These are phyloP conservation scores for Knoxia roxburghii DNA, from an alignment of 257 asterid species.

Conservation along the genomic window DNA sequence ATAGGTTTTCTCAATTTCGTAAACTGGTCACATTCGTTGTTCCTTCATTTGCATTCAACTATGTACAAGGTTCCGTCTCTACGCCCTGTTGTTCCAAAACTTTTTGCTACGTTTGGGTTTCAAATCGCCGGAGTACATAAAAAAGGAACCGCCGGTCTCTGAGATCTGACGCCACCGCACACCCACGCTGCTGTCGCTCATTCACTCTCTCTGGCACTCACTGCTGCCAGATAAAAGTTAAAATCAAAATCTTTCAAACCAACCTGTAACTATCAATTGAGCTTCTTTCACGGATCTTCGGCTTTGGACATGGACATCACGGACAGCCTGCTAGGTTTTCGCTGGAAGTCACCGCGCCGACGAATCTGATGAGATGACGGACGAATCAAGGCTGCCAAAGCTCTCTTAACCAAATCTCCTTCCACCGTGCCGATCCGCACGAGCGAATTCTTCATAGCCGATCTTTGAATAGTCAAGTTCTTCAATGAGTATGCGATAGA, in stretches of 20 bases:
- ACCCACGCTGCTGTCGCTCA: neutral
- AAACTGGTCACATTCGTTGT: neutral
- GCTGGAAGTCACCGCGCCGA: slow-evolving; percentile 53
- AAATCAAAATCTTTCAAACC: slow-evolving; percentile 24
- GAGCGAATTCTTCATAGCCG: slow-evolving; percentile 89
- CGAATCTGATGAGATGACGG: slow-evolving; percentile 81
- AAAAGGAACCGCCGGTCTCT: slow-evolving; percentile 18
- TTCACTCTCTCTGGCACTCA: neutral
- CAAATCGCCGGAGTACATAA: slow-evolving; percentile 20
- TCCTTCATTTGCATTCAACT: slow-evolving; percentile 26
- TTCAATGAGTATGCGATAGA: slow-evolving; percentile 52
- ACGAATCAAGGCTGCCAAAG: slow-evolving; percentile 67
- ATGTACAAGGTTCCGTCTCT: slow-evolving; percentile 25
- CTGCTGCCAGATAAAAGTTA: neutral
- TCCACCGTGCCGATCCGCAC: slow-evolving; percentile 79
- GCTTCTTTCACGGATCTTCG: slow-evolving; percentile 12
- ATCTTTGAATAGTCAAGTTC: slow-evolving; percentile 71
- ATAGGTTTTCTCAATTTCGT: slow-evolving; percentile 1
- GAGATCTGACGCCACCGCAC: slow-evolving; percentile 10
- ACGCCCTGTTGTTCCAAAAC: slow-evolving; percentile 19
- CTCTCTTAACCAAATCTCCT: slow-evolving; percentile 73
- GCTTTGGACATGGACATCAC: slow-evolving; percentile 42
- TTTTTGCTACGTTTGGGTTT: slow-evolving; percentile 17
- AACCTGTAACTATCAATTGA: slow-evolving; percentile 34
- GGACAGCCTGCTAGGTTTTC: slow-evolving; percentile 65